Evolutionary conservation across 139 green algal species (phyloP).

Genomic region (Yamagishiella unicocca): DNA sequence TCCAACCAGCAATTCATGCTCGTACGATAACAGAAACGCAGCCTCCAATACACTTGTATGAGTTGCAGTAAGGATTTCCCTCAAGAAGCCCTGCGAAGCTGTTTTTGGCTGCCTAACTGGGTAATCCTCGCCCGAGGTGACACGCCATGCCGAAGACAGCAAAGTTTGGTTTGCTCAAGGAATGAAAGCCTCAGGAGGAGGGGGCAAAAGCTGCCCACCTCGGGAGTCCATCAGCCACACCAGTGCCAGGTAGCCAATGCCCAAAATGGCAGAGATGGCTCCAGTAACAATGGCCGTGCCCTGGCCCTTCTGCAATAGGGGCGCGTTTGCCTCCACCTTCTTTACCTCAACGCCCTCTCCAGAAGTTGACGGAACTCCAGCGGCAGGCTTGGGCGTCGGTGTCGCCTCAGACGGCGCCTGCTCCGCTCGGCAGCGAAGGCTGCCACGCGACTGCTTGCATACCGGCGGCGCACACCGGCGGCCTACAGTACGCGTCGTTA

Average conservation of each 20-base stretch:
- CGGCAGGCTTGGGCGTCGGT: not conserved
- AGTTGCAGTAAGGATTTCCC: too few species aligned
- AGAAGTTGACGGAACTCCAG: not conserved
- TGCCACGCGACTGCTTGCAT: not conserved
- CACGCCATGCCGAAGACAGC: too few species aligned
- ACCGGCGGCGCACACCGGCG: not conserved
- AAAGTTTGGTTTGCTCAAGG: too few species aligned
- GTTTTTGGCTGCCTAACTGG: too few species aligned
- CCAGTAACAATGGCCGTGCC: conserved; percentile 79
- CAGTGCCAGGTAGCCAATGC: conserved; percentile 75
- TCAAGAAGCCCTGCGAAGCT: too few species aligned
- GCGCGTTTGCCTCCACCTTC: conserved; percentile 15
- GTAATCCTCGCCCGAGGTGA: too few species aligned
- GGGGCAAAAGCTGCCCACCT: conserved; percentile 73
- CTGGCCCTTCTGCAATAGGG: conserved; percentile 63
- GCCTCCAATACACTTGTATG: too few species aligned
- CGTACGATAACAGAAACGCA: too few species aligned
- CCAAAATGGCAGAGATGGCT: conserved; percentile 75
- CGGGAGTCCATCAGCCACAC: conserved; percentile 69
- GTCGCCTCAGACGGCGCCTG: conserved; percentile 15
- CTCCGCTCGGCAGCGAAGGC: conserved; percentile 8
- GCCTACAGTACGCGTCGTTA: too few species aligned
- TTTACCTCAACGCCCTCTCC: not conserved
- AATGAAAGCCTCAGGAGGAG: conserved; percentile 76
- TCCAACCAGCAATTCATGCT: too few species aligned